A percentile compares a stretch with the other conserved stretches of the same genome.
phyloP scores from a whole-genome alignment of 1,139 yeast species.

The Spathaspora jeffriesii region DNA sequence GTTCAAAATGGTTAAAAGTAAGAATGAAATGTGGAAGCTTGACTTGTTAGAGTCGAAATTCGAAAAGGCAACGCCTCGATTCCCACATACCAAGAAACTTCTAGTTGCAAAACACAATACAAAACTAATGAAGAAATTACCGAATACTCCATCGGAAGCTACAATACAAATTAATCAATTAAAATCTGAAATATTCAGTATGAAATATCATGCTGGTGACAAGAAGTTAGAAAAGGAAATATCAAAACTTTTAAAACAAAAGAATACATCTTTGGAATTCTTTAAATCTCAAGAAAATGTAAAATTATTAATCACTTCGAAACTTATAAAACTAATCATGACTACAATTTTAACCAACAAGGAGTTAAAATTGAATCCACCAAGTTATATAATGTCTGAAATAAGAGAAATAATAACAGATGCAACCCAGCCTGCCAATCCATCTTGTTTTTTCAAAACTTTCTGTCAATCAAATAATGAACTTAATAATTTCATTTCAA shows the following conservation, averaged over 20 bases:
- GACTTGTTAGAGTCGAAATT: constrained; percentile 54
- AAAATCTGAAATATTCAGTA: constrained; percentile 45
- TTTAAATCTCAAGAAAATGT: constrained; percentile 19
- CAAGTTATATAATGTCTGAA: constrained; percentile 29
- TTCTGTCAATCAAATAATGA: constrained; percentile 42
- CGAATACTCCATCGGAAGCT: constrained; percentile 43
- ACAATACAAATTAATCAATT: constrained; percentile 40
- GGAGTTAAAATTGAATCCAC: constrained; percentile 29
- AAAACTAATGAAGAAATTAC: constrained; percentile 44
- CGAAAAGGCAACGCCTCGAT: constrained; percentile 48
- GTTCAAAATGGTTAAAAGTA: background rate
- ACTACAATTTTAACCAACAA: constrained; percentile 25
- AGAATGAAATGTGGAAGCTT: constrained; percentile 43
- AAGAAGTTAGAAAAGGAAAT: constrained; percentile 42
- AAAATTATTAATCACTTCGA: constrained; percentile 30
- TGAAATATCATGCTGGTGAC: constrained; percentile 51
- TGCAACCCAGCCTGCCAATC: constrained; percentile 34
- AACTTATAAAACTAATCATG: constrained; percentile 28
- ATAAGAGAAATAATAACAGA: constrained; percentile 23
- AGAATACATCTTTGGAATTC: constrained; percentile 22
- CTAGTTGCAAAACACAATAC: constrained; percentile 47
- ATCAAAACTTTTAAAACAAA: constrained; percentile 23
- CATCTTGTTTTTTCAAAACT: constrained; percentile 49
- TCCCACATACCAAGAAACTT: constrained; percentile 51
- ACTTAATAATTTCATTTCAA: constrained; percentile 51